phyloP scores from a whole-genome alignment of 768 basidiomycete species.

The Holtermanniella nyarrowii region DNA sequence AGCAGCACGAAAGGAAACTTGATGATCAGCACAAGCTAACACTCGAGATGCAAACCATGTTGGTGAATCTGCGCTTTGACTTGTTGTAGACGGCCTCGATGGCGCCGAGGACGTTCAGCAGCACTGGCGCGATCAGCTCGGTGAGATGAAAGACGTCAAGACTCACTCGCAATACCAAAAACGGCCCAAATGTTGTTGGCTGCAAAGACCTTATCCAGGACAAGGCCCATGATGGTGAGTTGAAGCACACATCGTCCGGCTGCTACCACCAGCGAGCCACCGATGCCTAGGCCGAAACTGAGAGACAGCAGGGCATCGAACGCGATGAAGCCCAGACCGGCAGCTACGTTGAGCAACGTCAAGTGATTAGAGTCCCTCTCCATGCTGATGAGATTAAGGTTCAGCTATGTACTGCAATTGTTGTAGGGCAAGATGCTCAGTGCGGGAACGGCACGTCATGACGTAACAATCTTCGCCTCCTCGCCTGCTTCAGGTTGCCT shows the following conservation, averaged over 20 bases:
- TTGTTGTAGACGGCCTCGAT: conserved; percentile 72
- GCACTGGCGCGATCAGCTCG: conserved; percentile 42
- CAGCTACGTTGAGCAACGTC: conserved; percentile 62
- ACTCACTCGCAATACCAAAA: conserved; percentile 60
- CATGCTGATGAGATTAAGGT: not conserved
- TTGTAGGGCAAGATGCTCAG: too few relatives aligned
- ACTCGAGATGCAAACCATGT: conserved; percentile 52
- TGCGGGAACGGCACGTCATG: too few relatives aligned
- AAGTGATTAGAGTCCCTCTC: conserved; percentile 35
- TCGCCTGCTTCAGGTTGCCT: too few relatives aligned
- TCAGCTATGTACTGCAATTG: too few relatives aligned
- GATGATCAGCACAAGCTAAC: not conserved
- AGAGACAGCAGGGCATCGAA: conserved; percentile 61
- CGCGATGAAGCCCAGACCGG: conserved; percentile 64
- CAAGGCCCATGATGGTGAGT: conserved; percentile 59
- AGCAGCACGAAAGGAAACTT: conserved; percentile 59
- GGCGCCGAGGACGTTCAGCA: conserved; percentile 67
- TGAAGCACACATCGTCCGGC: conserved; percentile 67
- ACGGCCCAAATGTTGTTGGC: conserved; percentile 66
- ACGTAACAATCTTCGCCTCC: too few relatives aligned
- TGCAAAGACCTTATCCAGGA: conserved; percentile 65
- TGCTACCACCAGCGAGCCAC: conserved; percentile 56
- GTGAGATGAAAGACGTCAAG: not conserved
- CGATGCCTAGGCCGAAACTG: conserved; percentile 58
- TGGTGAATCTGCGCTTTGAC: conserved; percentile 56